Conservation (phyloP, 1,284 basidiomycete species). For the Rhizoctonia solani region DNA sequence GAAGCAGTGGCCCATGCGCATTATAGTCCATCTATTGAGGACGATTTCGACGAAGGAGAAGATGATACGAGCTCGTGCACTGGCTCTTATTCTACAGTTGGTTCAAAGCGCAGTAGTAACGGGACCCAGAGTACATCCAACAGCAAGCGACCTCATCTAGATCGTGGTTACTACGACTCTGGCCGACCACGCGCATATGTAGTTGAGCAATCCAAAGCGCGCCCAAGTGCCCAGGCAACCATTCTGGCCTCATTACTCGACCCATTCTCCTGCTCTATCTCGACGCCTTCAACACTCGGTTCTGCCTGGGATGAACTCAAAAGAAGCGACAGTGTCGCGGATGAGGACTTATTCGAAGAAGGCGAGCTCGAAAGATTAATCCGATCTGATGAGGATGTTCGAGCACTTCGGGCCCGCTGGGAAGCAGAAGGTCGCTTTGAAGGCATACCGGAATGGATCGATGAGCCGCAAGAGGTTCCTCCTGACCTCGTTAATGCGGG, state of each 20-base stretch:
- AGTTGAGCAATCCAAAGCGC: neutral
- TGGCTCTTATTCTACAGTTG: neutral
- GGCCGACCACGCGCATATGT: slow-evolving; percentile 27
- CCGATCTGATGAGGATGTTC: slow-evolving; percentile 52
- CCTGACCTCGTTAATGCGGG: neutral
- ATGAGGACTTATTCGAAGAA: slow-evolving; percentile 60
- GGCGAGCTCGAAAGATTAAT: slow-evolving; percentile 58
- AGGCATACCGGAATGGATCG: slow-evolving; percentile 17
- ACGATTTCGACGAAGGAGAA: neutral
- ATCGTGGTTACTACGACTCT: slow-evolving; percentile 20
- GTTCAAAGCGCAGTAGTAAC: slow-evolving; percentile 8
- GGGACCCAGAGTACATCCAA: slow-evolving; percentile 1
- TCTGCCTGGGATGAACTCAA: neutral
- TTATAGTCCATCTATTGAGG: slow-evolving; percentile 15
- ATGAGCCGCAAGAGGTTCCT: neutral
- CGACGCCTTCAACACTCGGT: neutral
- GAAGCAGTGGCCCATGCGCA: slow-evolving; percentile 13
- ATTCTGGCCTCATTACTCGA: neutral
- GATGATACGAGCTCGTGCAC: slow-evolving; percentile 18
- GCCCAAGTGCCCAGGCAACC: neutral
- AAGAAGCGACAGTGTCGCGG: slow-evolving; percentile 46
- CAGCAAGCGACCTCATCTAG: slow-evolving; percentile 13
- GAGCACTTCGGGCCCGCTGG: slow-evolving; percentile 37
- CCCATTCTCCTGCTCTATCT: neutral
- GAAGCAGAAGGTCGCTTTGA: slow-evolving; percentile 33